Base-by-base conservation (phyloP, 169 alveolate genomes). In the Plasmodium ovale region DNA sequence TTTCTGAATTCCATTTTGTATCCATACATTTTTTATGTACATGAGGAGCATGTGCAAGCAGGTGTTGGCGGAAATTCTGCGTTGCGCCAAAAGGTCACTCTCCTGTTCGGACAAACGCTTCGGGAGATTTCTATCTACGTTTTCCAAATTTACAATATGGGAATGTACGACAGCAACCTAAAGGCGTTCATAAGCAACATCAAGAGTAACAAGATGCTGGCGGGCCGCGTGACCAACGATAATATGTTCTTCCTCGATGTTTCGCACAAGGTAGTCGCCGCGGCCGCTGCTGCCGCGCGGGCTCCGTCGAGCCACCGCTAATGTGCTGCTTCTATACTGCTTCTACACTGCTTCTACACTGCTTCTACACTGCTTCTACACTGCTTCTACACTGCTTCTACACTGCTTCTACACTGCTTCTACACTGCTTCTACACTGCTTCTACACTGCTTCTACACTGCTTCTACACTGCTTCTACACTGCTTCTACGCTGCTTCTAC, bases 221-320 rank as follows among this genome's bases (percentile, higher is more conserved):
- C 10, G 27, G 65, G 56, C 5, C 64, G 33, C 29, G 59, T 59
- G 10, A 82, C 79, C 3, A 82, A 82, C 21, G 90, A 82, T 42
- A 82, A 65, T 39, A 82, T 82, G 82, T 82, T 82, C 23, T 82
- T 82, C 58, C 58, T 82, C 27, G 90, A 82, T 58, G 82, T 65
- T 7, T 65, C 84, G 3, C 84, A 82, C 39, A 82, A 64, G 90
- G 90, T 82, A 23, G 12, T n/a, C n/a, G n/a, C n/a, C n/a, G n/a
- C n/a, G n/a, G n/a, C n/a, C n/a, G n/a, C n/a, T n/a, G n/a, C n/a
- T n/a, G n/a, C n/a, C n/a, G n/a, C n/a, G n/a, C n/a, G n/a, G n/a
- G n/a, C n/a, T n/a, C n/a, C n/a, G n/a, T n/a, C n/a, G n/a, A n/a
- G n/a, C n/a, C n/a, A n/a, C n/a, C n/a, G n/a, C n/a, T n/a, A n/a